Percentiles rank a stretch among this genome's conserved stretches.
phyloP scores from a whole-genome alignment of 352 stramenopile genomes.

The Globisporangium nagaii region DNA sequence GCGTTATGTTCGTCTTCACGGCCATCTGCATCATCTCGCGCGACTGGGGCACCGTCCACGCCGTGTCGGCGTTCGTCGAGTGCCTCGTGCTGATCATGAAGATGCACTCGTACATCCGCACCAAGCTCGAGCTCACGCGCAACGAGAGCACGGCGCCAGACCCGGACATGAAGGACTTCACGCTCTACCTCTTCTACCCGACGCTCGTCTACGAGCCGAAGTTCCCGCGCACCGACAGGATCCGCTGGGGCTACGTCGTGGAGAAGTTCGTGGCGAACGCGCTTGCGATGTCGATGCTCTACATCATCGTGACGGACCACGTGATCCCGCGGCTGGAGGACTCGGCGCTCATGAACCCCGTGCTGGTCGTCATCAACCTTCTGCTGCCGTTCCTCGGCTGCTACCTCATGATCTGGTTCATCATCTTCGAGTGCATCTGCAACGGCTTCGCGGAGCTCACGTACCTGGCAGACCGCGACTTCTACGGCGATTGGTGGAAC shows the following conservation, averaged over 20 bases:
- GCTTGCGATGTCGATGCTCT: conserved; percentile 76
- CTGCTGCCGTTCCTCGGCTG: conserved; percentile 91
- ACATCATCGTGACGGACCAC: conserved; percentile 90
- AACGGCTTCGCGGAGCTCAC: conserved; percentile 94
- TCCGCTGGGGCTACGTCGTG: conserved; percentile 82
- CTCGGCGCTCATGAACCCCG: conserved; percentile 44
- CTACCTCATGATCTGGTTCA: conserved; percentile 96
- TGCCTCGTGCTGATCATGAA: conserved; percentile 76
- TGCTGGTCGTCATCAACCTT: conserved; percentile 73
- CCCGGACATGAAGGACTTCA: conserved; percentile 49
- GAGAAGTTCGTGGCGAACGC: conserved; percentile 78
- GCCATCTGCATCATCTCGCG: conserved; percentile 58
- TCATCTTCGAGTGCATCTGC: conserved; percentile 95
- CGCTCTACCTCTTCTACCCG: conserved; percentile 72
- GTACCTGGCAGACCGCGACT: conserved; percentile 87
- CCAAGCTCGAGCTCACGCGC: conserved; percentile 55
- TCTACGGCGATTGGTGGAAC: conserved; percentile 99
- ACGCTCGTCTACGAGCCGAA: conserved; percentile 94
- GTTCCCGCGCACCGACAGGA: conserved; percentile 80
- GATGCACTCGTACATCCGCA: conserved; percentile 82
- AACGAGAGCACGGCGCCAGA: conserved; percentile 17
- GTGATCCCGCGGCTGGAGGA: conserved; percentile 81
- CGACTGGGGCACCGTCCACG: conserved; percentile 72
- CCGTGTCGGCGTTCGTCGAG: conserved; percentile 71
- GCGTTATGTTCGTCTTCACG: conserved; percentile 68